Percentiles rank a stretch among this genome's conserved stretches.
Evolutionary conservation across 805 yeast genomes (phyloP).

Genomic region (Candida corydali): DNA sequence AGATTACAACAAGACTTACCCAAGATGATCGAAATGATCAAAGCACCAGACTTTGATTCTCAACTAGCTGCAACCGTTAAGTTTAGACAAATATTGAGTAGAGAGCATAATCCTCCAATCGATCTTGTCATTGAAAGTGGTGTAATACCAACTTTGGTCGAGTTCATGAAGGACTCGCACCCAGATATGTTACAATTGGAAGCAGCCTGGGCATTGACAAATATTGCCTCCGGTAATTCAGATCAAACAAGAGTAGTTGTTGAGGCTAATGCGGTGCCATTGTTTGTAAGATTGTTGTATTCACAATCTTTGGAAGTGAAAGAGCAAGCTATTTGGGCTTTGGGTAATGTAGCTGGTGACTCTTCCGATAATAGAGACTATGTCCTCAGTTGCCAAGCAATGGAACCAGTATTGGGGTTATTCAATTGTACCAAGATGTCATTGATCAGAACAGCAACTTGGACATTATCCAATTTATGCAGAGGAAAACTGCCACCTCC

Average conservation of each 20-base stretch:
- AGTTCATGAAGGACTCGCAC: conserved; percentile 68
- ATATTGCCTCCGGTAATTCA: conserved; percentile 91
- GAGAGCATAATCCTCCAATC: conserved; percentile 95
- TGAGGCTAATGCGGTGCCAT: conserved; percentile 90
- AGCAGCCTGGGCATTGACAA: conserved; percentile 99
- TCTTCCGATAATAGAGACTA: conserved; percentile 85
- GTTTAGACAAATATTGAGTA: conserved; percentile 88
- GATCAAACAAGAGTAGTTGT: conserved; percentile 89
- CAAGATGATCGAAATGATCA: conserved; percentile 75
- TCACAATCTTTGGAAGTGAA: conserved; percentile 86
- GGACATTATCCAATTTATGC: conserved; percentile 96
- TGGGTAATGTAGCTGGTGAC: conserved; percentile 99
- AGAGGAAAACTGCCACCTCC: conserved; percentile 97
- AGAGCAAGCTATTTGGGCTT: conserved; percentile 99
- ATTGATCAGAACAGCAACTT: conserved; percentile 93
- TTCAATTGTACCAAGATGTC: conserved; percentile 81
- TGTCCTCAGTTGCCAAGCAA: conserved; percentile 80
- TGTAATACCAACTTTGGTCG: conserved; percentile 87
- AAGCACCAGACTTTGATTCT: conserved; percentile 67
- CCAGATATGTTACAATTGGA: conserved; percentile 90
- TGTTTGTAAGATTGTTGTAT: conserved; percentile 75
- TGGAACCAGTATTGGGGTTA: conserved; percentile 79
- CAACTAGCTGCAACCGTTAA: conserved; percentile 88
- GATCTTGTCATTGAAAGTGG: conserved; percentile 90
- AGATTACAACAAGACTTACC: conserved; percentile 65